Evolutionary conservation across 2,329 filamentous ascomycete genomes (phyloP).

Genomic region (Claviceps sorghi): DNA sequence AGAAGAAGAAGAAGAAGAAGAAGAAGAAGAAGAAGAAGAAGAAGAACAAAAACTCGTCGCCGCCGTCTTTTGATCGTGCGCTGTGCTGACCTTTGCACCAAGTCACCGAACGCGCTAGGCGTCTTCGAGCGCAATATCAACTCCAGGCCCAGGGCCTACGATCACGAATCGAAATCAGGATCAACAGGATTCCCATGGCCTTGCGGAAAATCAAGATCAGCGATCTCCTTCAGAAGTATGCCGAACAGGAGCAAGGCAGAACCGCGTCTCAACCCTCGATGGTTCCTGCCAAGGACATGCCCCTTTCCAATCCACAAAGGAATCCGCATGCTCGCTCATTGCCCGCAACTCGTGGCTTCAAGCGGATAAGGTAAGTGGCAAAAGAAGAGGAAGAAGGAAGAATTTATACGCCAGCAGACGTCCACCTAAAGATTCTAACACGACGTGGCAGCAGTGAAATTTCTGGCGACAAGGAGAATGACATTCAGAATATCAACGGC

Average conservation of each 20-base stretch:
- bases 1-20: not conserved
- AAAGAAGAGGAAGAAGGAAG: not conserved
- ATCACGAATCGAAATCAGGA: conserved; percentile 76
- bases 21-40: not conserved
- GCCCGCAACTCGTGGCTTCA: conserved; percentile 21
- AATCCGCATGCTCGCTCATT: conserved; percentile 11
- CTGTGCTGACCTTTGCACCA: conserved; percentile 1
- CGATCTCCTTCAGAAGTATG: conserved; percentile 49
- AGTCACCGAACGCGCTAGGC: conserved; percentile 81
- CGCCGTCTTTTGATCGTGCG: not conserved
- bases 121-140: conserved; percentile 76
- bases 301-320: conserved; percentile 23
- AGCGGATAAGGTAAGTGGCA: conserved; percentile 33
- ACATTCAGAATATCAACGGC: conserved; percentile 40
- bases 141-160: conserved; percentile 75
- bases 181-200: conserved; percentile 76
- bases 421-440: conserved; percentile 1
- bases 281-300: conserved; percentile 35
- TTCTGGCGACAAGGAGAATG: conserved; percentile 65
- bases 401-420: not conserved
- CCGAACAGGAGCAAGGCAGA: conserved; percentile 30
- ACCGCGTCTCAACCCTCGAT: conserved; percentile 26
- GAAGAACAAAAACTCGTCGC: not conserved
- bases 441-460: conserved; percentile 42
- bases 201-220: conserved; percentile 70